Base-by-base conservation (phyloP, 1,284 basidiomycete genomes). In the Cryptococcus sp. region DNA sequence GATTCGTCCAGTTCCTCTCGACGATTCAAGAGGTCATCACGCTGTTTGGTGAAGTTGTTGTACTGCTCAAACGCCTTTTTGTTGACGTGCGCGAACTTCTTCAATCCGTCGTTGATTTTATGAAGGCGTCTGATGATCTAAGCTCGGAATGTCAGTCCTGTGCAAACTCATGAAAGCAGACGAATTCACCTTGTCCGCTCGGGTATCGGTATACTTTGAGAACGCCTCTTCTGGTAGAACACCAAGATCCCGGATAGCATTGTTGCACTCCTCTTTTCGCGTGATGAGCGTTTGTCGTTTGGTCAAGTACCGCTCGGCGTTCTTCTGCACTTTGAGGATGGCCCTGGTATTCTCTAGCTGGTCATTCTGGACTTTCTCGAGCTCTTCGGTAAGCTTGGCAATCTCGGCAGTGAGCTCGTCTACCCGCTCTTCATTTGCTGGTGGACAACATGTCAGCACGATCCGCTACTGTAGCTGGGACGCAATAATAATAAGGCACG, bases 51-150 rank as follows among this genome's bases (percentile, higher is more conserved):
- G 77, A 99, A 99, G 74, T 91, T 94, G 78, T 86, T 91, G 82
- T 96, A 98, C 78, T 98, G 93, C 78, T 99, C 96, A 72, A 97
- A 95, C 1, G 95, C 96, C 78, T 98, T 98, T 82, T 99, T 99
- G 84, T 99, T 99, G 66, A 99, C 95, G 73, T 98, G 94, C 0
- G 92, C 89, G 71, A 93, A 99, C 78, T 94, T 94, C 78, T 95
- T 97, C 64, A 99, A 82, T 31, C 86, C 86, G 69, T 97, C 93
- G 71, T 97, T 94, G 64, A 93, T 88, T 23, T 84, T 84, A 71
- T 96, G 93, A 40, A 99, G 83, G 65, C 88, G 89, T 80, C 91
- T 94, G 67, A 95, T 85, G 41, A 99, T 84, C 91, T 95, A 46
- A 48, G 41, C 6, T 4, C 16, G 25, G 53, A 54, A 31, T 22